Conservation (phyloP, 495 filamentous ascomycete species). For the Pyrenula aspistea region DNA sequence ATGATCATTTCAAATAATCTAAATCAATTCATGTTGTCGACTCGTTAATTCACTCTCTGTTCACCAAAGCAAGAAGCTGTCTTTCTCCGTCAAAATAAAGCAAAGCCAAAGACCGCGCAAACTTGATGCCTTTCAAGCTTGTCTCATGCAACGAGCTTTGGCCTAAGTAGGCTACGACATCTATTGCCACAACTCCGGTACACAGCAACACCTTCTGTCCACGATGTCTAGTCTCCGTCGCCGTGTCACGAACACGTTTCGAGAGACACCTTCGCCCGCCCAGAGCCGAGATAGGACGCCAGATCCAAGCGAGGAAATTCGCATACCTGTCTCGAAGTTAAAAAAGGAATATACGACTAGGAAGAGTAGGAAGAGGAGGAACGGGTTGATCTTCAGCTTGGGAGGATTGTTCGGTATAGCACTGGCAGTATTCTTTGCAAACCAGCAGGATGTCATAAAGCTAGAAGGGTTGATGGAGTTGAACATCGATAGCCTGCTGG, state of each 20-base stretch:
- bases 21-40: too few species aligned
- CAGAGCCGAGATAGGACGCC: slow-evolving; percentile 28
- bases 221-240: slow-evolving; percentile 33
- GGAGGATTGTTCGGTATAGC: slow-evolving; percentile 77
- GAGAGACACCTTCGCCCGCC: slow-evolving; percentile 13
- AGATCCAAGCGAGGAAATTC: slow-evolving; percentile 26
- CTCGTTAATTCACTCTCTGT: too few species aligned
- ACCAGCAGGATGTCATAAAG: slow-evolving; percentile 72
- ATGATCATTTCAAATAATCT: too few species aligned
- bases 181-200: too few species aligned
- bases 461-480: slow-evolving; percentile 69
- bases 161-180: too few species aligned
- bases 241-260: slow-evolving; percentile 19
- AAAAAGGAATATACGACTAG: slow-evolving; percentile 7
- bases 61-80: too few species aligned
- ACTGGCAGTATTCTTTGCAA: slow-evolving; percentile 72
- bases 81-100: too few species aligned
- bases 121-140: too few species aligned
- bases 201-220: too few species aligned
- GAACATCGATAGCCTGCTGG: slow-evolving; percentile 70
- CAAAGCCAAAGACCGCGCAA: too few species aligned
- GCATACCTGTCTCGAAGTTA: slow-evolving; percentile 18
- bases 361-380: slow-evolving; percentile 48
- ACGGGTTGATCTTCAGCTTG: slow-evolving; percentile 67
- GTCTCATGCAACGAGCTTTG: too few species aligned